Base-by-base conservation (phyloP, 371 early-diverging fungal genomes). In the Apophysomyces ossiformis region DNA sequence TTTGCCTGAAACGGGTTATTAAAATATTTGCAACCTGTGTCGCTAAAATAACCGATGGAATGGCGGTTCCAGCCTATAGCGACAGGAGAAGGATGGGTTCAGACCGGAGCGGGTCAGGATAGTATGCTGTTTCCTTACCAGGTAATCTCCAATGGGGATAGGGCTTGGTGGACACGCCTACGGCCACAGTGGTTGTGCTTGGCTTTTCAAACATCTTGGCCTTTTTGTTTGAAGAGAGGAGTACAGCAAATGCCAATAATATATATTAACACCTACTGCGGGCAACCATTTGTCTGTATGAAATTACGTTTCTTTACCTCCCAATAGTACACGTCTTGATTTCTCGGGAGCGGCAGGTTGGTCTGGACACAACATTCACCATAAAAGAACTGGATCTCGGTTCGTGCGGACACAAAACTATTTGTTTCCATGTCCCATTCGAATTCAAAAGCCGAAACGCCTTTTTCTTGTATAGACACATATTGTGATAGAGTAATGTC, bases 401-500 rank as follows among this genome's bases (percentile, higher is more conserved):
- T 93, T 60, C 92, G 78, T 62, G 85, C 90, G 47, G 89, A 84
- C 12, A 91, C 87, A 68, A 89, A 84, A 18, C 86, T 79, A 50
- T 86, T 85, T 6, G 85, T 73, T 46, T 85, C 86, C 70, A 87
- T 81, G 41, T 90, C 87, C 65, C 89, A 85, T 60, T 87, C 91
- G 78, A 93, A 92, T 69, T 92, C 90, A 88, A 93, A 93, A 11
- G 94, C 94, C 9, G 88, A 86, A 1, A 93, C 92, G 47, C 94
- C 94, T 72, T 92, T 92, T 74, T 93, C 94, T 73, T 89, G 89
- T 58, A 93, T 93, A 26, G 85, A 84, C 15, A 87, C 83, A 57
- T 83, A 82, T 61, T 89, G 90, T 26, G 88, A 83, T 35, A 83
- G 70, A 3, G 90, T 89, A 59, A 91, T 87, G 58, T 87, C 87